These are phyloP conservation scores for Ceratonia siliqua DNA, from an alignment of 306 rosid species.

Conservation along the genomic window DNA sequence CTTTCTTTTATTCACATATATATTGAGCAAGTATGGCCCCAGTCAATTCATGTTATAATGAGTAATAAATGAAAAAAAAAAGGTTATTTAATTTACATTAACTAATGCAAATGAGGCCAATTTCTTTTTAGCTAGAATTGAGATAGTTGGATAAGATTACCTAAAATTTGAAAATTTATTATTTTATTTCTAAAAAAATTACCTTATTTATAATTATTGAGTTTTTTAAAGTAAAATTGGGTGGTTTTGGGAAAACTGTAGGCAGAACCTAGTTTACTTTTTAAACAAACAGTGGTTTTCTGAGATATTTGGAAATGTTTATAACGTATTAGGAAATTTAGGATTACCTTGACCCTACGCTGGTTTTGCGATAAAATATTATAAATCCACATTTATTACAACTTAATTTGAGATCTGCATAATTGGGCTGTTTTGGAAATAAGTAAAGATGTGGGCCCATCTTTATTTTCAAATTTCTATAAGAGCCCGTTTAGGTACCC, in stretches of 20 bases:
- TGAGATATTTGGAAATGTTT: not conserved
- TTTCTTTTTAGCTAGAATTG: too few species aligned
- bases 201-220: not conserved
- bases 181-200: not conserved
- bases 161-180: not conserved
- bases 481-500: not conserved
- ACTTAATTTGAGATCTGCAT: not conserved
- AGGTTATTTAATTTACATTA: not conserved
- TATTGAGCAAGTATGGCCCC: not conserved
- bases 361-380: not conserved
- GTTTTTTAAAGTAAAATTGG: not conserved
- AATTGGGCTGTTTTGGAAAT: not conserved
- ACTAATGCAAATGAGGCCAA: not conserved
- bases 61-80: not conserved
- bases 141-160: not conserved
- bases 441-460: not conserved
- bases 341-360: not conserved
- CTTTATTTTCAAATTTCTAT: not conserved
- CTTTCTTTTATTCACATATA: too few species aligned
- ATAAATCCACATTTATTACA: not conserved
- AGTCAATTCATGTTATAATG: not conserved
- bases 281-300: not conserved
- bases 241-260: not conserved
- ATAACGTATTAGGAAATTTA: not conserved
- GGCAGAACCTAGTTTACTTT: slow-evolving; percentile 5